These are phyloP conservation scores for Casuarina cunninghamiana DNA, from an alignment of 306 rosid genomes.

Conservation along the genomic window DNA sequence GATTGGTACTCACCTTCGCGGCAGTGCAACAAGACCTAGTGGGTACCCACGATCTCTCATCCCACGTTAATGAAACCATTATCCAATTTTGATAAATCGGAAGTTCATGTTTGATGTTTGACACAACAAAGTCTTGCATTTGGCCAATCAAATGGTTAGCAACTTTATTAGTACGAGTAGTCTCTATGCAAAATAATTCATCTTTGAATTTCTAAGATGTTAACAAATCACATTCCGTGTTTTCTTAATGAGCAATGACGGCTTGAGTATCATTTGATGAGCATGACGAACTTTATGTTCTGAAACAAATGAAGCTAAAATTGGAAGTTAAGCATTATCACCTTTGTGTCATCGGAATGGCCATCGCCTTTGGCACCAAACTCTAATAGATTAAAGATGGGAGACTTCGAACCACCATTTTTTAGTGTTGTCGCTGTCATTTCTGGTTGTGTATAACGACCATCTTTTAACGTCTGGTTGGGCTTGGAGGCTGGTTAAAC, in stretches of 20 bases:
- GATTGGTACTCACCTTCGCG: background rate
- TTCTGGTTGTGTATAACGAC: background rate
- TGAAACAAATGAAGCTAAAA: background rate
- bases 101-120: too few relatives aligned
- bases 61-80: too few relatives aligned
- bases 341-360: conserved; percentile 68
- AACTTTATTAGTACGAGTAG: background rate
- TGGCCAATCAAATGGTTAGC: background rate
- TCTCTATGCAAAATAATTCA: background rate
- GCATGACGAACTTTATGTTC: background rate
- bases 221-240: too few relatives aligned
- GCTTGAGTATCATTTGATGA: too few relatives aligned
- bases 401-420: conserved; percentile 5
- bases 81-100: too few relatives aligned
- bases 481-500: conserved; percentile 6
- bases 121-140: background rate
- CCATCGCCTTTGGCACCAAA: conserved; percentile 88
- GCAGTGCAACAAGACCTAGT: background rate
- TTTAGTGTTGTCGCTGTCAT: background rate
- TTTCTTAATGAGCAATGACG: too few relatives aligned
- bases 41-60: background rate
- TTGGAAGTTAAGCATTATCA: conserved; percentile 3
- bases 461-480: background rate
- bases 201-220: background rate
- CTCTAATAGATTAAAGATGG: conserved; percentile 56